phyloP scores from a whole-genome alignment of 2,329 filamentous ascomycete genomes.

The Fusarium acutatum region DNA sequence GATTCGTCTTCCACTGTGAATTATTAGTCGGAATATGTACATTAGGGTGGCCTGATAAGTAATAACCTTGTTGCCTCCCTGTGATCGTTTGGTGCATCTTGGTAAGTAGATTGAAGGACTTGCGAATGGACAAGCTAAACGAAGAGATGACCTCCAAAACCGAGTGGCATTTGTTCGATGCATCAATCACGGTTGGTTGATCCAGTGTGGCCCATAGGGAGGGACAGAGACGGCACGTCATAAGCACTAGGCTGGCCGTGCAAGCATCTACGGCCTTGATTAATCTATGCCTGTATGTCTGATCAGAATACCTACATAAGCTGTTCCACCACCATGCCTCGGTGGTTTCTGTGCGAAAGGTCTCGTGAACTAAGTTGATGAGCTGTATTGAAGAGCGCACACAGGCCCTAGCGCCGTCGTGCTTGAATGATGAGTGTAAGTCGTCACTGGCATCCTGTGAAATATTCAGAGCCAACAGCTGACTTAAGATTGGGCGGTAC shows the following conservation, averaged over 20 bases:
- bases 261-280: not conserved
- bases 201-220: not conserved
- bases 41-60: accelerated
- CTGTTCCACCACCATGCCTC: not conserved
- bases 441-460: not conserved
- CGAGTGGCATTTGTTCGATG: not conserved
- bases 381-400: not conserved
- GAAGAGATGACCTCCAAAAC: not conserved
- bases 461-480: not conserved
- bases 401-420: not conserved
- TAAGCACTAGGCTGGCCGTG: not conserved
- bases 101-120: not conserved
- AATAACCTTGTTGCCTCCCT: not conserved
- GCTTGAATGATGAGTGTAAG: not conserved
- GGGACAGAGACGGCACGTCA: not conserved
- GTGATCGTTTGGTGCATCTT: not conserved
- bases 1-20: too few relatives aligned
- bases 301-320: not conserved
- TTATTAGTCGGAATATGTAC: accelerated
- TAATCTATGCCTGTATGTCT: accelerated
- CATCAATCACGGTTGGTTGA: accelerated
- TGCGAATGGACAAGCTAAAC: not conserved
- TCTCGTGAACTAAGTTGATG: not conserved
- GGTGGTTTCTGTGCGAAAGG: not conserved
- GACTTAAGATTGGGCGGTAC: not conserved